Percentiles rank a stretch among this genome's conserved stretches.
These are phyloP conservation scores for Sisymbrium irio DNA, from an alignment of 345 rosid genomes.

Conservation along the genomic window DNA sequence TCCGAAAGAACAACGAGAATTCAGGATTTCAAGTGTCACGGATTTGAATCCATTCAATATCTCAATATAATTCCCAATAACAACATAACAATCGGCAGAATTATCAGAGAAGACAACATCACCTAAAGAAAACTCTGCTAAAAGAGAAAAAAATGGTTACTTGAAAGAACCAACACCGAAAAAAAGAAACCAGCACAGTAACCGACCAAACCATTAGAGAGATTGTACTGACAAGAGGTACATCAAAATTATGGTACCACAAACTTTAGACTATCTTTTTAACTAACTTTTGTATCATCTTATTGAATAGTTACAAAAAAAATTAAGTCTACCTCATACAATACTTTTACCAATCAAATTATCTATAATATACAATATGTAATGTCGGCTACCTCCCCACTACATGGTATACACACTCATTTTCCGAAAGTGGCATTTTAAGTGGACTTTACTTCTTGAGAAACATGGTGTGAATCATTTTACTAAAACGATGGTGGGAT, in stretches of 20 bases:
- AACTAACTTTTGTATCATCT: neutral
- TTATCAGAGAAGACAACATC: neutral
- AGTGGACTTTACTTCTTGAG: conserved; percentile 26
- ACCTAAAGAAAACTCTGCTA: neutral
- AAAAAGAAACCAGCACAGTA: neutral
- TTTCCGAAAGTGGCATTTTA: conserved; percentile 20
- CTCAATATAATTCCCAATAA: no score
- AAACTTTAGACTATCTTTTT: neutral
- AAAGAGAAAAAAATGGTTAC: neutral
- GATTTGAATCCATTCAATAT: no score
- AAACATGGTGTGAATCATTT: conserved; percentile 3
- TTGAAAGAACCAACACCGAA: neutral
- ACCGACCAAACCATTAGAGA: neutral
- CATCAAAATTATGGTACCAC: neutral
- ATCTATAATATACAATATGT: neutral
- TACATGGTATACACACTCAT: conserved; percentile 13
- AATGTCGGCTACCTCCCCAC: conserved; percentile 39
- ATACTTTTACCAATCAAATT: neutral
- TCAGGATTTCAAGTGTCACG: no score
- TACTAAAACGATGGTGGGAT: neutral
- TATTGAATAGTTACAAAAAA: neutral
- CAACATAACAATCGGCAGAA: neutral
- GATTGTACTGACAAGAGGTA: neutral
- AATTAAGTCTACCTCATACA: neutral
- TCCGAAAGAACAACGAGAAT: neutral